phyloP scores from a whole-genome alignment of 495 filamentous ascomycete genomes.

The Penicillium lagena region DNA sequence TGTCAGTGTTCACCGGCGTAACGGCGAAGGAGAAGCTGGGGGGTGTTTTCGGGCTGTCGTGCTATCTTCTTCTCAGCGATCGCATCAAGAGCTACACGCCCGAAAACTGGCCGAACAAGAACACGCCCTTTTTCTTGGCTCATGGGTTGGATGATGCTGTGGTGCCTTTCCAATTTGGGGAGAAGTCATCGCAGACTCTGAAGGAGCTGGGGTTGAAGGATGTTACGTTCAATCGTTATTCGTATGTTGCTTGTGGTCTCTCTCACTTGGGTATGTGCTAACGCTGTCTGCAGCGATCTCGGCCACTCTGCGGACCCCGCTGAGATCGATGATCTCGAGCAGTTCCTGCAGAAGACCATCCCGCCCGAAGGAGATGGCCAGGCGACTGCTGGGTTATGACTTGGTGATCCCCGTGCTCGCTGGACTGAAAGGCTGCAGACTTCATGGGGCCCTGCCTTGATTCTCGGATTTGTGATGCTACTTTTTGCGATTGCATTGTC shows the following conservation, averaged over 20 bases:
- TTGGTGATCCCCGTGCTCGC: constrained; percentile 7
- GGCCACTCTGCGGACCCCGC: constrained; percentile 67
- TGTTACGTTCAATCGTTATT: constrained; percentile 71
- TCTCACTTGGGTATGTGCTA: constrained; percentile 6
- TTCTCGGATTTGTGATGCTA: constrained; percentile 41
- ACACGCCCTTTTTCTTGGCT: constrained; percentile 81
- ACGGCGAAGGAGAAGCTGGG: constrained; percentile 71
- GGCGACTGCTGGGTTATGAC: constrained; percentile 44
- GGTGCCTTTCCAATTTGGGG: constrained; percentile 63
- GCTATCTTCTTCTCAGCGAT: constrained; percentile 69
- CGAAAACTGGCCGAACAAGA: constrained; percentile 60
- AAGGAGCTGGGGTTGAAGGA: constrained; percentile 57
- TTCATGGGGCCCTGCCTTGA: constrained; percentile 13
- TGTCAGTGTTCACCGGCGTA: constrained; percentile 59
- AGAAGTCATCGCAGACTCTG: constrained; percentile 54
- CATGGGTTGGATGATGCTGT: constrained; percentile 72
- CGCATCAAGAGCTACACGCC: constrained; percentile 64
- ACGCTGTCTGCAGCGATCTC: constrained; percentile 45
- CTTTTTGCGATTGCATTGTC: constrained; percentile 40
- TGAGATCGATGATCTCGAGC: constrained; percentile 81
- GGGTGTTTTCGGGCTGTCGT: constrained; percentile 80
- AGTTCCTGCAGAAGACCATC: constrained; percentile 59
- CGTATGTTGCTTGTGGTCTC: constrained; percentile 38
- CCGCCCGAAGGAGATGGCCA: constrained; percentile 54
- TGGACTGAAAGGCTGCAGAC: too few species aligned